Evolutionary conservation across 2,329 filamentous ascomycete genomes (phyloP).

Genomic region (Aspergillus fischeri): DNA sequence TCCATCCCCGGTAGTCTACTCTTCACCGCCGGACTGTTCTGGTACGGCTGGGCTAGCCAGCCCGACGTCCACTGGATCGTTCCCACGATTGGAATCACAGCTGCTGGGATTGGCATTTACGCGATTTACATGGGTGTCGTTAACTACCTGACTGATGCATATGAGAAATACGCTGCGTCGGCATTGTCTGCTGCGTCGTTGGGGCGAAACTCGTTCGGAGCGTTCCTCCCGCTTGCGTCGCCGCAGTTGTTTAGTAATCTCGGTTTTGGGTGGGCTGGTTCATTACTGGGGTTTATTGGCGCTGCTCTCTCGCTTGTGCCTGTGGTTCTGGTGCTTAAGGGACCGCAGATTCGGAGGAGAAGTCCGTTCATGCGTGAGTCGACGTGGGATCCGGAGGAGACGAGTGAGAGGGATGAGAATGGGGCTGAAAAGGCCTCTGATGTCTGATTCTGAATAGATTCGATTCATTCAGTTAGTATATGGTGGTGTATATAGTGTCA

Average conservation of each 20-base stretch:
- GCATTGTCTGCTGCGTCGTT: constrained; percentile 45
- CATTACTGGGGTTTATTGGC: constrained; percentile 42
- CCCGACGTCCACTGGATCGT: constrained; percentile 32
- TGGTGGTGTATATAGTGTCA: no score
- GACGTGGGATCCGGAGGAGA: constrained; percentile 15
- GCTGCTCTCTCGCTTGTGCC: constrained; percentile 38
- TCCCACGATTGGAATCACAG: constrained; percentile 27
- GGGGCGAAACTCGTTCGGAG: constrained; percentile 43
- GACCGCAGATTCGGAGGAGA: constrained; percentile 32
- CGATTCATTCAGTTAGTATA: neutral
- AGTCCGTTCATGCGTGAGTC: constrained; percentile 31
- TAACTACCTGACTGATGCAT: constrained; percentile 48
- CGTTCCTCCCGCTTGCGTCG: constrained; percentile 44
- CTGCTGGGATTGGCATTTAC: constrained; percentile 40
- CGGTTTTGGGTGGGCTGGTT: constrained; percentile 43
- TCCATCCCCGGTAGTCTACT: constrained; percentile 39
- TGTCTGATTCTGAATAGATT: neutral
- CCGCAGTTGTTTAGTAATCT: constrained; percentile 38
- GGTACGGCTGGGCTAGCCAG: constrained; percentile 32
- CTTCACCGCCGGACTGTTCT: constrained; percentile 32
- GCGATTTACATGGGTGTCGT: constrained; percentile 46
- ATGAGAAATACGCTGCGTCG: constrained; percentile 46
- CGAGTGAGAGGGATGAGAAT: constrained; percentile 3
- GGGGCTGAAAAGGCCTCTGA: neutral
- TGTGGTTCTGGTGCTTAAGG: constrained; percentile 39